phyloP scores from a whole-genome alignment of 2,329 filamentous ascomycete genomes.

The Periconia sp. region DNA sequence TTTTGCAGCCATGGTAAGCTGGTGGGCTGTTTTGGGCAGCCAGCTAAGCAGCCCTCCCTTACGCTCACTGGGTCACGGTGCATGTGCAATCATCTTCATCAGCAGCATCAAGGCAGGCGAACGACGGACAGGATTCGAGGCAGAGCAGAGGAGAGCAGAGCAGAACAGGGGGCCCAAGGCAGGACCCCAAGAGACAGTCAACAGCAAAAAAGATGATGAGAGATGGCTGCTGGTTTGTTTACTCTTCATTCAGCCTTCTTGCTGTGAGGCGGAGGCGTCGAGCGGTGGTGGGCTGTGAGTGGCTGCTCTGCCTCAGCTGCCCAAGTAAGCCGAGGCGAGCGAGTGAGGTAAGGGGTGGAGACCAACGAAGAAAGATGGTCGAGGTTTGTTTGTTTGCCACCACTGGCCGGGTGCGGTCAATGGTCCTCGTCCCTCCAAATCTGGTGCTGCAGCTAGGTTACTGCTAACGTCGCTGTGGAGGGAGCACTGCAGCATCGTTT shows the following conservation, averaged over 20 bases:
- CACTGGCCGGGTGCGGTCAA: background rate
- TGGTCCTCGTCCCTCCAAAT: too few species aligned
- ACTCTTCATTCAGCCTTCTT: slow-evolving; percentile 23
- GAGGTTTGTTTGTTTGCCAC: too few species aligned
- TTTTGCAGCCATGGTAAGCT: slow-evolving; percentile 7
- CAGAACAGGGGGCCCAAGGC: too few species aligned
- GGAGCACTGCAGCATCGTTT: background rate
- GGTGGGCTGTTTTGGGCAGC: slow-evolving; percentile 1
- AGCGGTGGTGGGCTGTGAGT: background rate
- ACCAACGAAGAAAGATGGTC: too few species aligned
- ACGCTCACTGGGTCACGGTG: too few species aligned
- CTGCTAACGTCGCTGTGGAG: too few species aligned
- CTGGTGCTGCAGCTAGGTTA: too few species aligned
- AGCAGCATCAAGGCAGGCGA: background rate
- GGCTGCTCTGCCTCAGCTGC: background rate
- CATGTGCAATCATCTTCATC: too few species aligned
- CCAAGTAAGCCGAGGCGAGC: background rate
- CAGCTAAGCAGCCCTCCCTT: background rate
- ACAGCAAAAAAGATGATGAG: background rate
- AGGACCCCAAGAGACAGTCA: background rate
- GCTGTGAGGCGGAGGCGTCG: slow-evolving; percentile 24
- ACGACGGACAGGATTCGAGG: too few species aligned
- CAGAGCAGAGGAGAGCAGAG: background rate
- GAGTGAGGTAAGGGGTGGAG: too few species aligned
- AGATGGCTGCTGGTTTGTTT: background rate